Percentiles rank a stretch among this genome's conserved stretches.
Evolutionary conservation across 2,329 filamentous ascomycete genomes (phyloP).

Genomic region (Akanthomyces lecanii): DNA sequence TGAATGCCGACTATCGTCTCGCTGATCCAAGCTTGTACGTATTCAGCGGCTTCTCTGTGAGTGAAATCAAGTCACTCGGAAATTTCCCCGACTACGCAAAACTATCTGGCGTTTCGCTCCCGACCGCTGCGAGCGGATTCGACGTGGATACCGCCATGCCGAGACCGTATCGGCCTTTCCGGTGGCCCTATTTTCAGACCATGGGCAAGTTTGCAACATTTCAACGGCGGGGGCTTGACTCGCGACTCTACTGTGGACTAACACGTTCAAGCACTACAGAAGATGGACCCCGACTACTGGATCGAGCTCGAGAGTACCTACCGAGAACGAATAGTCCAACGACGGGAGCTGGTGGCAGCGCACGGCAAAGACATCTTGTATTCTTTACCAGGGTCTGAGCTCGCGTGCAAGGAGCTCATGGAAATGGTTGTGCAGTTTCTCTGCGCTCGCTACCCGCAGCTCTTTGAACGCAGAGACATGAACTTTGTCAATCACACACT

Average conservation of each 20-base stretch:
- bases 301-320: slow-evolving; percentile 81
- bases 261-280: slow-evolving; percentile 60
- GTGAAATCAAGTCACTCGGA: too few species aligned
- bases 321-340: slow-evolving; percentile 53
- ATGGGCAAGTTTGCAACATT: slow-evolving; percentile 59
- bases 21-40: too few species aligned
- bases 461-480: slow-evolving; percentile 60
- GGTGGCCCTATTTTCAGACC: slow-evolving; percentile 85
- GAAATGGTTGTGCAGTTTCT: slow-evolving; percentile 80
- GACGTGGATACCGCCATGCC: slow-evolving; percentile 31
- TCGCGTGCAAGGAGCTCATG: slow-evolving; percentile 82
- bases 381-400: slow-evolving; percentile 67
- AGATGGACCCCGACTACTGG: slow-evolving; percentile 81
- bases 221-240: neutral
- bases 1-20: too few species aligned
- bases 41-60: too few species aligned
- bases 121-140: too few species aligned
- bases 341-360: too few species aligned
- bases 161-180: slow-evolving; percentile 73
- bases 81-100: too few species aligned
- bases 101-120: too few species aligned
- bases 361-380: slow-evolving; percentile 55
- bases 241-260: slow-evolving; percentile 28
- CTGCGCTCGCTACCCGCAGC: slow-evolving; percentile 70
- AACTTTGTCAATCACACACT: slow-evolving; percentile 42